Evolutionary conservation across 140 eudicot species (phyloP), one percentile per base, ranked within the genome.

Genomic region (Ambrosia hybrid): DNA sequence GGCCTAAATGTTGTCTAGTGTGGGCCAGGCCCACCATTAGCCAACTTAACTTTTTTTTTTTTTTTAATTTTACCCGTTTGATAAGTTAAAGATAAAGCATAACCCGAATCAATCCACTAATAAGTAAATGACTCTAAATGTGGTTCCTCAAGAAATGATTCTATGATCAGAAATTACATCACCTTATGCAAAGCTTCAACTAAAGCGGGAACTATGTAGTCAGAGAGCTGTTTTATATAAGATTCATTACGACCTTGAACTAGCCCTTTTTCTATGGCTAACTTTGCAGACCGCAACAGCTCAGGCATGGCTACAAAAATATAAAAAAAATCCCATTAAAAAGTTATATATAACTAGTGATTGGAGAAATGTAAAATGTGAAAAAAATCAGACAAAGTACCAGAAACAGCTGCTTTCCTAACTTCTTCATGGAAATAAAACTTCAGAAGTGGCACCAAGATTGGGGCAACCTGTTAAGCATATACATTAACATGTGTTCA

Each of bases 121-220:
- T 21, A 21, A 21, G 26, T 21, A 21, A 21, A 21, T 0, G 26
- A 21, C 26, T 21, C 26, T 21, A 21, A 21, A 21, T 21, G 26
- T 21, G 26, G 26, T 21, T 21, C 26, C 26, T 21, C 26, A 21
- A 21, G 13, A 17, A 57, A 16, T 55, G 66, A 12, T 36, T 37
- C 8, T 13, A 5, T 56, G 26, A 67, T 26, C 14, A 4, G 33
- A 53, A 15, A 55, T 33, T 37, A 12, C 37, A 74, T 53, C 26
- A 90, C 99, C 97, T 93, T 93, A 68, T 90, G 99, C 72, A 93
- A 78, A 45, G 99, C 99, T 78, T 93, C 99, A 74, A 93, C 94
- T 81, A 93, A 67, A 71, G 99, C 85, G 17, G 97, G 99, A 57
- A 93, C 66, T 79, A 91, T 90, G 76, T 82, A 94, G 82, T 94